phyloP scores from a whole-genome alignment of 192 early-diverging fungal genomes.

The Haplosporangium gracile region DNA sequence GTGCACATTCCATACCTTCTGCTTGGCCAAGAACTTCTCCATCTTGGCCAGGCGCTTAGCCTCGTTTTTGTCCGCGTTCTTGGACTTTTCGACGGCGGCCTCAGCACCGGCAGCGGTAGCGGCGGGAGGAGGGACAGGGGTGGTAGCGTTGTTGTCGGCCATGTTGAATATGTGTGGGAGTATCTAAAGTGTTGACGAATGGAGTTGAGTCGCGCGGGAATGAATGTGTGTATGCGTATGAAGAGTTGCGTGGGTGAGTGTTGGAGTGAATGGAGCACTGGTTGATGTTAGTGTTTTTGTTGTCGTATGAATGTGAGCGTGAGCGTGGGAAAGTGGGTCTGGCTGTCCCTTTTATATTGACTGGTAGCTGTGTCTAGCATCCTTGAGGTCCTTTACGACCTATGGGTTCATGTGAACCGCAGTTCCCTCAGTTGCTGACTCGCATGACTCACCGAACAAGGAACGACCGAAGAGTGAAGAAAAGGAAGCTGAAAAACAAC shows the following conservation, averaged over 20 bases:
- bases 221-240: neutral
- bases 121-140: conserved; percentile 23
- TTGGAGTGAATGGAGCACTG: neutral
- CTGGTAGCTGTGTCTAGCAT: neutral
- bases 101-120: conserved; percentile 32
- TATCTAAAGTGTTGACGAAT: conserved; percentile 11
- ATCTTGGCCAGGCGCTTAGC: conserved; percentile 92
- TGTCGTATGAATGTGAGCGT: neutral
- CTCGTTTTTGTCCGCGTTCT: conserved; percentile 92
- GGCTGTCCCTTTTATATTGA: neutral
- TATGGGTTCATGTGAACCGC: neutral
- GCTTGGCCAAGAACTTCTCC: conserved; percentile 93
- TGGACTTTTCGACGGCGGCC: conserved; percentile 63
- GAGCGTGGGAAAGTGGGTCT: conserved; percentile 10
- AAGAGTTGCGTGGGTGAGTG: neutral
- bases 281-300: neutral
- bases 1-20: conserved; percentile 72
- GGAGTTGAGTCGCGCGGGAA: neutral
- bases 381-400: neutral
- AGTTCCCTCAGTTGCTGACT: neutral
- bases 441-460: conserved; percentile 47
- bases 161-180: conserved; percentile 26
- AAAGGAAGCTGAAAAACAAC: neutral
- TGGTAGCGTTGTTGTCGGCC: conserved; percentile 52
- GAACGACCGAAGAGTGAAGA: conserved; percentile 14